A percentile compares a stretch with the other conserved stretches of the same genome.
phyloP scores from a whole-genome alignment of 192 early-diverging fungal species.

The Funneliformis geosporum region DNA sequence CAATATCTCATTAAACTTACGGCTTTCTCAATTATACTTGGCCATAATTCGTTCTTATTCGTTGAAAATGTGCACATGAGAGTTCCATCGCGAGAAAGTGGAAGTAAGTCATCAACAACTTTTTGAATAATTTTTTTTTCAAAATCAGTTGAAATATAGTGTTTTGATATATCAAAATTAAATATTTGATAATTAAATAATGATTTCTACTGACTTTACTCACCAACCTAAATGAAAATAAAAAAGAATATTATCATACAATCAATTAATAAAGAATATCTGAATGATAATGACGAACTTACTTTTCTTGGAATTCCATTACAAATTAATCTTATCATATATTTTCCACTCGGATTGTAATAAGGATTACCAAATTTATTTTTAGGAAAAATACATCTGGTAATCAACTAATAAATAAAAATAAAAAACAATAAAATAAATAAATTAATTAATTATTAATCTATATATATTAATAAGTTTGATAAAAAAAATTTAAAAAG shows the following conservation, averaged over 20 bases:
- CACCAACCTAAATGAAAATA: conserved; percentile 32
- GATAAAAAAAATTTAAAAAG: not conserved
- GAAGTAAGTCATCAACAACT: conserved; percentile 88
- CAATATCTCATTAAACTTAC: conserved; percentile 37
- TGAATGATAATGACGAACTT: conserved; percentile 30
- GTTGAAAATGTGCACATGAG: conserved; percentile 89
- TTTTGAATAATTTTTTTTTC: not conserved
- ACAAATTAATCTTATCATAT: conserved; percentile 80
- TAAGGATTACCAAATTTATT: conserved; percentile 65
- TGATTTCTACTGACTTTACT: conserved; percentile 1
- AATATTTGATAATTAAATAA: not conserved
- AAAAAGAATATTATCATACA: conserved; percentile 6
- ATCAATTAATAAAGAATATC: not conserved
- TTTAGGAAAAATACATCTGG: conserved; percentile 87
- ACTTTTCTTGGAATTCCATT: conserved; percentile 87
- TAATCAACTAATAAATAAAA: conserved; percentile 62
- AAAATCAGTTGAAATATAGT: not conserved
- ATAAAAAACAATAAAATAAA: not conserved
- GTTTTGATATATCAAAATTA: not conserved
- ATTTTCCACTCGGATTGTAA: conserved; percentile 88
- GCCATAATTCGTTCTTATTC: conserved; percentile 75
- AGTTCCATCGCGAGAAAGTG: conserved; percentile 66
- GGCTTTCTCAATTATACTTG: conserved; percentile 90
- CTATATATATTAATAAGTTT: not conserved
- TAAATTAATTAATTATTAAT: not conserved